Conservation (phyloP, 2,329 filamentous ascomycete species). For the Colletotrichum musae region DNA sequence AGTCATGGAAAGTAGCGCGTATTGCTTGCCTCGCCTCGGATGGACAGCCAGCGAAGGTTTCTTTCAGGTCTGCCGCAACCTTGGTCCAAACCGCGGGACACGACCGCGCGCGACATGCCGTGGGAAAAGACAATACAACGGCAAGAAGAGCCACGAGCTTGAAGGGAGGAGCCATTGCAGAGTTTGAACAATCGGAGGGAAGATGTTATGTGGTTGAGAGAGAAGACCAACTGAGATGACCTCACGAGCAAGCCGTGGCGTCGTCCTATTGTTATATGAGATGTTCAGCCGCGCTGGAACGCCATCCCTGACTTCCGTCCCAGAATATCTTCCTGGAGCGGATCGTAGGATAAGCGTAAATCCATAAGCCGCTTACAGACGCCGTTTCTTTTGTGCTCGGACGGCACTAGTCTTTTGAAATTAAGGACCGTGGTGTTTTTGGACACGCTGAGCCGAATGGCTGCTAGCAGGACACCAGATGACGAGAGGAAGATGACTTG, state of each 20-base stretch:
- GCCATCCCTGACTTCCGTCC: background rate
- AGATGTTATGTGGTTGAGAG: too few species aligned
- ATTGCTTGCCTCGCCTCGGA: slow-evolving; percentile 19
- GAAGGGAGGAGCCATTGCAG: background rate
- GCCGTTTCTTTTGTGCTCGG: background rate
- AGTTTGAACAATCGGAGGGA: too few species aligned
- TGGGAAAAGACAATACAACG: background rate
- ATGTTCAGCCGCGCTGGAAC: background rate
- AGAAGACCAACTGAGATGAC: background rate
- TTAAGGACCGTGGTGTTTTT: background rate
- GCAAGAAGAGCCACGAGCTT: background rate
- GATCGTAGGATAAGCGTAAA: background rate
- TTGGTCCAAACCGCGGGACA: slow-evolving; percentile 22
- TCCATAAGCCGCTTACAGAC: too few species aligned
- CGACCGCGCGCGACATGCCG: slow-evolving; percentile 1
- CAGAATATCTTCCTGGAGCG: background rate
- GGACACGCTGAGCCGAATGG: background rate
- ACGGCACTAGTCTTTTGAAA: background rate
- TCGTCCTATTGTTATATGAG: too few species aligned
- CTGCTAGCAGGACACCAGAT: background rate
- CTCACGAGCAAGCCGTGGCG: too few species aligned
- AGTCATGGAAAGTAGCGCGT: slow-evolving; percentile 29
- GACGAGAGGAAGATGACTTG: background rate
- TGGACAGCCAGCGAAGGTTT: slow-evolving; percentile 6
- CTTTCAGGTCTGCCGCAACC: slow-evolving; percentile 27